phyloP scores from a whole-genome alignment of 1,284 basidiomycete species.

The Heterobasidion occidentale region DNA sequence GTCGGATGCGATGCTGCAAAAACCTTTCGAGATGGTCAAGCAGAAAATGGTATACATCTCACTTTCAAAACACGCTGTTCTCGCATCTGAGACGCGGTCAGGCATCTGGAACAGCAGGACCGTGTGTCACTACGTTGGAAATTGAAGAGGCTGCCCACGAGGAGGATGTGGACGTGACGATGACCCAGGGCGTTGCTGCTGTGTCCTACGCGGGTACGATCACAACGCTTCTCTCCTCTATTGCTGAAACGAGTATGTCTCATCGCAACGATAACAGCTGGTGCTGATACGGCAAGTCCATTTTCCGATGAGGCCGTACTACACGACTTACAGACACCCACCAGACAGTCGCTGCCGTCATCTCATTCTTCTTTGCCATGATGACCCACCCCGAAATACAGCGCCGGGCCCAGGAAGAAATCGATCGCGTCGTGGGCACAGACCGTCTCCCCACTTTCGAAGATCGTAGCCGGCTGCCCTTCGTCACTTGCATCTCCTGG shows the following conservation, averaged over 20 bases:
- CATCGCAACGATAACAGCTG: not conserved
- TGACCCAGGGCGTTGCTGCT: not conserved
- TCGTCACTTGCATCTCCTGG: not conserved
- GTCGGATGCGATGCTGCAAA: not conserved
- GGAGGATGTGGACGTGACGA: not conserved
- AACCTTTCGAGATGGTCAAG: not conserved
- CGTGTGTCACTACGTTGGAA: not conserved
- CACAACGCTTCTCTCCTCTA: not conserved
- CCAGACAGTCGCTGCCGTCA: not conserved
- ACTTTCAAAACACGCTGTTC: not conserved
- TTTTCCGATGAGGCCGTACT: not conserved
- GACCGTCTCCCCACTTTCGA: not conserved
- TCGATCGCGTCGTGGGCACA: slow-evolving; percentile 1
- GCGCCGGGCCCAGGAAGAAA: not conserved
- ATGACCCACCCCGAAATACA: slow-evolving; percentile 1
- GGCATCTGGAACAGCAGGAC: not conserved
- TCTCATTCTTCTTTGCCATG: slow-evolving; percentile 1
- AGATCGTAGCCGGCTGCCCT: not conserved
- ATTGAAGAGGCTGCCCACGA: not conserved
- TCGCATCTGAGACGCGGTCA: not conserved
- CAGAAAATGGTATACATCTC: not conserved
- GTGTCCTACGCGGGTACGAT: not conserved
- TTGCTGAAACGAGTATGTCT: not conserved
- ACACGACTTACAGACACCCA: not conserved
- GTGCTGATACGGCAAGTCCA: slow-evolving; percentile 2